phyloP scores from a whole-genome alignment of 305 asterid genomes.

The Fraxinus albicans region DNA sequence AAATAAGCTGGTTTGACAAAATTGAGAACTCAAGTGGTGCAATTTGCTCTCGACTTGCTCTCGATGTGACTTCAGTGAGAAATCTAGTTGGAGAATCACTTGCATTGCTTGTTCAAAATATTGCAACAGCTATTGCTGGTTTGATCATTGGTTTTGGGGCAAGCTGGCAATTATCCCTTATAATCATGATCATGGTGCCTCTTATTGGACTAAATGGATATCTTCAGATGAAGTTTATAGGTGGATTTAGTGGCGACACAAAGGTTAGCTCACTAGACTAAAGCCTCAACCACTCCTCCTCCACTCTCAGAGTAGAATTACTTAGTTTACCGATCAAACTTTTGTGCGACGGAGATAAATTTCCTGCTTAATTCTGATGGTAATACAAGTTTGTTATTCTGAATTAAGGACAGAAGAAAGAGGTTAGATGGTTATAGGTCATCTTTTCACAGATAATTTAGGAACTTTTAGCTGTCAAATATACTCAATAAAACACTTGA shows the following conservation, averaged over 20 bases:
- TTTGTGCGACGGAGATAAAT: neutral
- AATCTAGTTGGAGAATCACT: conserved; percentile 61
- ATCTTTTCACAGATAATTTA: neutral
- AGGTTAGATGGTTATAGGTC: neutral
- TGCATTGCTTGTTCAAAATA: conserved; percentile 55
- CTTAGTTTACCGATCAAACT: too few species aligned
- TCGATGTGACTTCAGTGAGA: conserved; percentile 59
- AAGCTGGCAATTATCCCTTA: conserved; percentile 67
- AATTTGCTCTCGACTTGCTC: conserved; percentile 50
- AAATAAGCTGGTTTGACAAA: conserved; percentile 46
- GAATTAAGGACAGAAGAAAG: neutral
- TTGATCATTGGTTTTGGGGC: conserved; percentile 59
- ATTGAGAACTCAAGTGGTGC: conserved; percentile 54
- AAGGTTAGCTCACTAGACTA: conserved; percentile 40
- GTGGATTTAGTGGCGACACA: conserved; percentile 55
- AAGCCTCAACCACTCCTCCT: neutral
- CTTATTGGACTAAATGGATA: conserved; percentile 66
- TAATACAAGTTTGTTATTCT: neutral
- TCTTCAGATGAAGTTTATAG: conserved; percentile 51
- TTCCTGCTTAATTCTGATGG: neutral
- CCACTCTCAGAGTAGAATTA: too few species aligned
- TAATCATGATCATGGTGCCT: conserved; percentile 55
- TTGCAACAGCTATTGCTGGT: conserved; percentile 55
- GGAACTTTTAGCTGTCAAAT: neutral
- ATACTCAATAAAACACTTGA: too few species aligned